phyloP scores from a whole-genome alignment of 2,329 filamentous ascomycete species.

The Phaeosphaeria sp. region DNA sequence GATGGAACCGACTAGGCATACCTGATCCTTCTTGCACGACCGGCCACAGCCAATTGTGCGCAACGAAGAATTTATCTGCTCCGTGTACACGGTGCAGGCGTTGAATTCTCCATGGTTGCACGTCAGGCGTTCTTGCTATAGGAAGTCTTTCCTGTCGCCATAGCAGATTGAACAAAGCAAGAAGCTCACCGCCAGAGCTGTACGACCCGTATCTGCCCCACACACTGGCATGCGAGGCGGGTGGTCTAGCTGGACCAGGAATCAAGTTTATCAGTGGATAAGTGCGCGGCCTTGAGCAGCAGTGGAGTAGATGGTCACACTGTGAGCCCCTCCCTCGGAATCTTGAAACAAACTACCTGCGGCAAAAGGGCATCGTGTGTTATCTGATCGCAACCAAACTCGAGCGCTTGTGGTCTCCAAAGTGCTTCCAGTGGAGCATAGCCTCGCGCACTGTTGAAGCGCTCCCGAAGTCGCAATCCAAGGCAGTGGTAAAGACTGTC shows the following conservation, averaged over 20 bases:
- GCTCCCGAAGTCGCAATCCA: conserved; percentile 28
- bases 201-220: conserved; percentile 34
- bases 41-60: neutral
- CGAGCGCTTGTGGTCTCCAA: conserved; percentile 1
- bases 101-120: neutral
- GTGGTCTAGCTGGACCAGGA: conserved; percentile 18
- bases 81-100: neutral
- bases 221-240: conserved; percentile 19
- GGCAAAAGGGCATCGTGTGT: conserved; percentile 14
- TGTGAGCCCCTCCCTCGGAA: conserved; percentile 23
- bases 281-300: conserved; percentile 19
- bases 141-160: neutral
- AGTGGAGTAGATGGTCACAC: conserved; percentile 14
- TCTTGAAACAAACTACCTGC: conserved; percentile 34
- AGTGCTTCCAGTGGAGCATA: conserved; percentile 15
- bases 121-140: neutral
- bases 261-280: conserved; percentile 10
- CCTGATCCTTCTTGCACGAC: neutral
- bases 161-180: neutral
- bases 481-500: conserved; percentile 36
- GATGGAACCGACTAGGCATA: neutral
- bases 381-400: conserved; percentile 10
- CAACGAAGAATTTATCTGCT: neutral
- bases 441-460: conserved; percentile 17
- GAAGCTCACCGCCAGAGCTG: conserved; percentile 41